These are phyloP conservation scores for Calonectria ilicicola DNA, from an alignment of 2,329 filamentous ascomycete species.

Conservation along the genomic window DNA sequence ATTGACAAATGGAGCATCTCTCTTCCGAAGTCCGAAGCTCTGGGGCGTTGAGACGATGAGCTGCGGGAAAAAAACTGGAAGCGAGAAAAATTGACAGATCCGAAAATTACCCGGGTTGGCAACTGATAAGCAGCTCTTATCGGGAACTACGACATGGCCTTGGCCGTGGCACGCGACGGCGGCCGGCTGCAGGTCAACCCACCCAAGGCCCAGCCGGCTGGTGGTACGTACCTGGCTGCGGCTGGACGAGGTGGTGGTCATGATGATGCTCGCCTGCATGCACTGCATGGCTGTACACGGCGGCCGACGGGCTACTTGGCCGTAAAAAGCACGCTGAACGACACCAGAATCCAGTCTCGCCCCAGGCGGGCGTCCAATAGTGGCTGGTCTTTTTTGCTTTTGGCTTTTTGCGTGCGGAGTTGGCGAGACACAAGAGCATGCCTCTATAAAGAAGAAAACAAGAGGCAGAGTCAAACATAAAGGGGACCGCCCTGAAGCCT, in stretches of 20 bases:
- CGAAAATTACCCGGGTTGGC: constrained; percentile 1
- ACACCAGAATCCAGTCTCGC: neutral
- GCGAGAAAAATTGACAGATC: neutral
- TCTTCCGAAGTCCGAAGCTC: constrained; percentile 21
- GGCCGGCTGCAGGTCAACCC: neutral
- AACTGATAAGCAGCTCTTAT: constrained; percentile 1
- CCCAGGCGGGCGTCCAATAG: neutral
- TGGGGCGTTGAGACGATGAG: neutral
- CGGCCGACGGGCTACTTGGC: neutral
- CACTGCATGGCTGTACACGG: neutral
- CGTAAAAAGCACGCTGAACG: neutral
- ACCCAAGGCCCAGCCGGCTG: neutral
- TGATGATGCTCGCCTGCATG: neutral
- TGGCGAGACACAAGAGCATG: neutral
- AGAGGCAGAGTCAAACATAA: constrained; percentile 3
- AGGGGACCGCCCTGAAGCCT: neutral
- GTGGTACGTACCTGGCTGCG: neutral
- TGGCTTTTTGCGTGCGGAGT: neutral
- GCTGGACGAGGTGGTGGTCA: neutral
- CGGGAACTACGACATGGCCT: neutral
- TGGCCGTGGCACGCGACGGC: neutral
- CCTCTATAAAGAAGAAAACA: neutral
- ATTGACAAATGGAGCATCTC: constrained; percentile 21
- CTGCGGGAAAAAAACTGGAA: constrained; percentile 31
- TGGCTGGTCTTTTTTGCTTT: neutral